Conservation (phyloP, 176 grass and related monocot genomes). For the Cenchrus purpureus region DNA sequence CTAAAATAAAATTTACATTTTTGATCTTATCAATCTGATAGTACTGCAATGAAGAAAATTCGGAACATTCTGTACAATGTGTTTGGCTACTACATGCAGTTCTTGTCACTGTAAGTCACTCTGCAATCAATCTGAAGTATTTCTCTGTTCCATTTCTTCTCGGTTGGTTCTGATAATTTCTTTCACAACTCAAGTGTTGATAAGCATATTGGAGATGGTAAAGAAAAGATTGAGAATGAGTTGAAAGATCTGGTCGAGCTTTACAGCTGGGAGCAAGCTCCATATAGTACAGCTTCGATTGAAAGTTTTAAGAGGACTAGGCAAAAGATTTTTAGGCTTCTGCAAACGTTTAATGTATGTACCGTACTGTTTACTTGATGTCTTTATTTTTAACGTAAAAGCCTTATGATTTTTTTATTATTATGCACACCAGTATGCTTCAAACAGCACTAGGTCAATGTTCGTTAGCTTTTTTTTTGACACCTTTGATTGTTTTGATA, state of each 20-base stretch:
- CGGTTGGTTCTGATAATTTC: conserved; percentile 25
- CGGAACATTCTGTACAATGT: conserved; percentile 85
- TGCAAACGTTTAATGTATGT: conserved; percentile 76
- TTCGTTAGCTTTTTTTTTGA: conserved; percentile 23
- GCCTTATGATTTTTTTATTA: too few relatives aligned
- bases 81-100: conserved; percentile 95
- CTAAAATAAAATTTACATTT: neutral
- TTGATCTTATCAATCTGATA: conserved; percentile 42
- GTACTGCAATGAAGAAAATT: conserved; percentile 53
- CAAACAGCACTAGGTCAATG: neutral
- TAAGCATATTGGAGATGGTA: conserved; percentile 65
- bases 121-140: conserved; percentile 26
- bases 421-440: neutral
- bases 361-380: conserved; percentile 18
- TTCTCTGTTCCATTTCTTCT: conserved; percentile 38
- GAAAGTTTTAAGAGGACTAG: conserved; percentile 77
- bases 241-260: conserved; percentile 81
- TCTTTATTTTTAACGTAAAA: neutral
- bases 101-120: conserved; percentile 72
- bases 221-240: conserved; percentile 68
- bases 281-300: conserved; percentile 66
- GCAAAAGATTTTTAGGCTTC: conserved; percentile 79
- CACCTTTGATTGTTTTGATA: conserved; percentile 42
- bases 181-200: conserved; percentile 57
- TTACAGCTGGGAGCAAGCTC: conserved; percentile 83